Evolutionary conservation across 257 asterid genomes (phyloP), one percentile per base, ranked within the genome.

Genomic region (Sherardia arvensis): DNA sequence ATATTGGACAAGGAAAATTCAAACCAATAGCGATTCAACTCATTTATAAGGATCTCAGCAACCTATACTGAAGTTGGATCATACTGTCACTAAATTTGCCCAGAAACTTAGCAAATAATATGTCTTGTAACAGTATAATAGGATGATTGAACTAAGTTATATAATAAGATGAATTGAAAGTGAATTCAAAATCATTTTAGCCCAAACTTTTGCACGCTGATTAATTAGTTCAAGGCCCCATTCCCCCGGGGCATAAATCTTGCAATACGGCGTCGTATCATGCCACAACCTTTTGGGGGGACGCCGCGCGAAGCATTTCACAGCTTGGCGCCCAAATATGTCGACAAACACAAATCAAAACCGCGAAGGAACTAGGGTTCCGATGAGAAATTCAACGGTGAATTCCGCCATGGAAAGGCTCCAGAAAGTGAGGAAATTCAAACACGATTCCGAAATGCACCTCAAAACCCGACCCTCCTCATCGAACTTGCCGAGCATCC

Each of bases 361-460:
- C 54, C 72, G 29, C 26, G 51, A 12, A 17, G 55, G 69, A 7
- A 34, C 40, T 62, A 54, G 26, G 55, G 34, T 49, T 67, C 14
- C 17, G 10, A 27, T 4, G n/a, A 2, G 17, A 26, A 45, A 4
- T 69, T 27, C 23, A 62, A 28, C 43, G 62, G 56, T 49, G 30
- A 23, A 48, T 22, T n/a, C 34, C 49, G 9, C 51, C 66, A 33
- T 32, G 62, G 17, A n/a, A 51, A 49, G 11, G 12, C 54, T 33
- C 40, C 1, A 4, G 30, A 79, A 73, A 78, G 66, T 14, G 32
- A 67, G 81, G 67, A 76, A 72, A 75, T 71, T 73, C 72, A 77
- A 72, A 74, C 26, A 78, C 48, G 68, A 56, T n/a, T 28, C 56
- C 47, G 72, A 63, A 63, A 21, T 25, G 45, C 74, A 69, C 34